Evolutionary conservation across 805 yeast species (phyloP).

Genomic region (Cyberlindnera nakhonratchasimensis): DNA sequence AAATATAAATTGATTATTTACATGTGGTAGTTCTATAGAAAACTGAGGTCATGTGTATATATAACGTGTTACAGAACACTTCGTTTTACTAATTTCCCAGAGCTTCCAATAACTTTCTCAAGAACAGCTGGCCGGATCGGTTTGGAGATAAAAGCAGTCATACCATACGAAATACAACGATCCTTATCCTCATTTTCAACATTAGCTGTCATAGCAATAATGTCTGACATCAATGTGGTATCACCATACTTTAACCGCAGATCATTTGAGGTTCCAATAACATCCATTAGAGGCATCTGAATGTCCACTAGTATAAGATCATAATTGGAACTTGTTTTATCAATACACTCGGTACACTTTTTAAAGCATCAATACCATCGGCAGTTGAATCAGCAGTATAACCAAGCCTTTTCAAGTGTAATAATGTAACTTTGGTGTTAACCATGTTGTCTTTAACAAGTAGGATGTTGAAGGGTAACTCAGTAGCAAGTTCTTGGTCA

Average conservation of each 20-base stretch:
- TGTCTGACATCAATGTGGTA: slow-evolving; percentile 79
- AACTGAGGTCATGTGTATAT: background rate
- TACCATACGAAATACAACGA: slow-evolving; percentile 45
- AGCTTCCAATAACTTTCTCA: slow-evolving; percentile 16
- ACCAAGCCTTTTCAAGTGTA: slow-evolving; percentile 65
- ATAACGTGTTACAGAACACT: background rate
- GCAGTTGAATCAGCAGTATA: slow-evolving; percentile 61
- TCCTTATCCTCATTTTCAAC: slow-evolving; percentile 52
- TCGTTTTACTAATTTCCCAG: background rate
- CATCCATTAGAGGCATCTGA: slow-evolving; percentile 91
- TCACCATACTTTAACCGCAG: slow-evolving; percentile 41
- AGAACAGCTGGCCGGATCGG: slow-evolving; percentile 48
- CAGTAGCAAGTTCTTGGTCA: slow-evolving; percentile 7
- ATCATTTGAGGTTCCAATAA: slow-evolving; percentile 88
- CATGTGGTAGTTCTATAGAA: too few species aligned
- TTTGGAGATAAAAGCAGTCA: slow-evolving; percentile 51
- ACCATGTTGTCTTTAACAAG: slow-evolving; percentile 95
- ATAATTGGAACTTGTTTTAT: slow-evolving; percentile 50
- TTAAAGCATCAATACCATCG: slow-evolving; percentile 89
- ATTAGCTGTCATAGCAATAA: slow-evolving; percentile 91
- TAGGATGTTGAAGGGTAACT: slow-evolving; percentile 52
- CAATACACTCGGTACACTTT: slow-evolving; percentile 77
- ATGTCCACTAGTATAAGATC: slow-evolving; percentile 94
- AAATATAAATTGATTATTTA: too few species aligned
- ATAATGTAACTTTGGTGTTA: slow-evolving; percentile 59